Evolutionary conservation across 2,329 filamentous ascomycete genomes (phyloP).

Genomic region (Hypocrella siamensis): DNA sequence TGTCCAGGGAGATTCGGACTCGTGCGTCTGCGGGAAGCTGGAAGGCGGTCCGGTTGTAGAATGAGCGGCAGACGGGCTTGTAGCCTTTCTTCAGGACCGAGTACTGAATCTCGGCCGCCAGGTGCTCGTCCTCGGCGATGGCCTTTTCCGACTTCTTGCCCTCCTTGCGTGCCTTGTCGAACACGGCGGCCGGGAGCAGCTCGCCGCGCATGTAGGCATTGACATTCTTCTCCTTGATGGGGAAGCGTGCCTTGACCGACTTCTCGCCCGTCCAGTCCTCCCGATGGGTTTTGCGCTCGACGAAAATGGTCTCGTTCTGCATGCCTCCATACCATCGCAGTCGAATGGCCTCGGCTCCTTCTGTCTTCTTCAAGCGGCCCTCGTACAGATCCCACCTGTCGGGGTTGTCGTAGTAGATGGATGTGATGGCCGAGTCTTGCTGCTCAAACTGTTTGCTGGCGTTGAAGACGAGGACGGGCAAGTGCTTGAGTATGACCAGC

Average conservation of each 20-base stretch:
- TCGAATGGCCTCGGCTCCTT: conserved; percentile 92
- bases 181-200: conserved; percentile 73
- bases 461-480: conserved; percentile 95
- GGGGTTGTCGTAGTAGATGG: conserved; percentile 95
- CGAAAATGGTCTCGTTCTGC: conserved; percentile 87
- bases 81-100: conserved; percentile 77
- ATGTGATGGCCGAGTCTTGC: conserved; percentile 87
- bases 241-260: conserved; percentile 93
- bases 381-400: conserved; percentile 89
- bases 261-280: conserved; percentile 99
- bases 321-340: conserved; percentile 96
- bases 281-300: conserved; percentile 94
- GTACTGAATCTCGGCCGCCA: conserved; percentile 88
- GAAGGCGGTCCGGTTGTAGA: conserved; percentile 97
- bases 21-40: conserved; percentile 91
- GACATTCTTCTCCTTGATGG: conserved; percentile 92
- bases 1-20: conserved; percentile 92
- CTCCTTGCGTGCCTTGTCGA: conserved; percentile 91
- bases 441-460: conserved; percentile 89
- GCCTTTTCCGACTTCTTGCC: conserved; percentile 87
- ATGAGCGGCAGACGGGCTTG: conserved; percentile 79
- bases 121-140: conserved; percentile 77
- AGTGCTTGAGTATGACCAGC: conserved; percentile 92
- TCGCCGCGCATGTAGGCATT: conserved; percentile 79
- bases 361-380: conserved; percentile 90